Base-by-base conservation (phyloP, 2,329 filamentous ascomycete species). In the Ceratocystiopsis minuta region DNA sequence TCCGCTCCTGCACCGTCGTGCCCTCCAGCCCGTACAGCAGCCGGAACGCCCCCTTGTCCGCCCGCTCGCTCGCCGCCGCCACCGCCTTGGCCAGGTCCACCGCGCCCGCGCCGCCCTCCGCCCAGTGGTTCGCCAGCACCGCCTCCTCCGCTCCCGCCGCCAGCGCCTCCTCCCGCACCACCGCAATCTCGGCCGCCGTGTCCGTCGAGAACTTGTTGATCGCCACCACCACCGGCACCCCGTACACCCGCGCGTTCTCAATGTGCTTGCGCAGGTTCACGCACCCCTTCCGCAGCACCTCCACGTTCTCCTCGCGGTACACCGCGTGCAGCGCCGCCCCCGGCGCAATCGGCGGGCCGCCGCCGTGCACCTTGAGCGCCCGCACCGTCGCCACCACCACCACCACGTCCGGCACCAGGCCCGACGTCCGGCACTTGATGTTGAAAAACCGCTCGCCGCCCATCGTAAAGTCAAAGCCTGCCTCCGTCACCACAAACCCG, bases 361-460 rank as follows among this genome's bases (percentile, higher is more conserved):
- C 90, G 42, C 90, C 90, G 60, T 98, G 90, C 4, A 95, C 87
- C 70, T 98, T 98, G 49, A 98, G 70, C 7, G 90, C 90, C 51
- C 90, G 80, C 37, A 98, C 83, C 3, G 90, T 98, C 18, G 90
- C 88, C 34, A 98, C 90, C 45, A 98, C 78, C 37, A 98, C 85
- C 7, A 94, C 87, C 2, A 86, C 84, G 55, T 98, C 90, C 2
- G 90, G 90, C 3, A 85, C 75, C 37, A 98, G 78, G 18, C 88
- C 88, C 6, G 88, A 95, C 11, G 86, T 82, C 46, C 90, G 81
- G 66, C 90, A 96, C 71, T 98, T 98, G 70, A 98, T 96, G 68
- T 98, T 96, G 76, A 98, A 96, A 72, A 98, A 98, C 41, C 90
- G 81, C 70, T 98, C 90, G 48, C 90, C 90, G 49, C 90, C 90